Percentiles rank a stretch among this genome's conserved stretches.
Evolutionary conservation across 495 filamentous ascomycete genomes (phyloP).

Genomic region (Lichenothelia convexa): DNA sequence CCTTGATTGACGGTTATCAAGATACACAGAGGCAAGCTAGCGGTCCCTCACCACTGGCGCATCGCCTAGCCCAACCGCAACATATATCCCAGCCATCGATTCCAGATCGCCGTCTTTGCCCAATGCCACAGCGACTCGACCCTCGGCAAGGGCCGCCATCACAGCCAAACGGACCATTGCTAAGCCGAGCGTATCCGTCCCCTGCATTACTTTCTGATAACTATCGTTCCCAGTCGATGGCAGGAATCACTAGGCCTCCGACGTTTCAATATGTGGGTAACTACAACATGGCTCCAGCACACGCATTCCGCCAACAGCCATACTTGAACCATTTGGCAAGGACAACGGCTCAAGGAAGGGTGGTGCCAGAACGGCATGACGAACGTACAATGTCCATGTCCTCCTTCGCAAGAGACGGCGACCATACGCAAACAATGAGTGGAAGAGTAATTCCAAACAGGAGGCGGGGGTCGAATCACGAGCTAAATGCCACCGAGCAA

Average conservation of each 20-base stretch:
- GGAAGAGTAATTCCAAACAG: constrained; percentile 68
- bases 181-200: constrained; percentile 30
- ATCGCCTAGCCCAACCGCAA: constrained; percentile 42
- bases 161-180: constrained; percentile 35
- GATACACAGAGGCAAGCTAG: constrained; percentile 13
- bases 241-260: constrained; percentile 45
- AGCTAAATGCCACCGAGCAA: no score
- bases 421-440: constrained; percentile 74
- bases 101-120: constrained; percentile 40
- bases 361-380: constrained; percentile 80
- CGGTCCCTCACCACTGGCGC: constrained; percentile 11
- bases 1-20: constrained; percentile 18
- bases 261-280: constrained; percentile 46
- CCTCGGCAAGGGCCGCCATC: constrained; percentile 42
- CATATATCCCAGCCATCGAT: constrained; percentile 44
- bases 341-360: constrained; percentile 75
- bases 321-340: constrained; percentile 43
- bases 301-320: constrained; percentile 56
- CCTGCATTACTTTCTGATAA: constrained; percentile 69
- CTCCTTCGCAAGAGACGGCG: constrained; percentile 58
- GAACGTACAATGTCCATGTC: constrained; percentile 94
- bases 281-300: constrained; percentile 49
- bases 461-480: constrained; percentile 33
- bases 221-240: constrained; percentile 84
- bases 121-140: constrained; percentile 50